These are phyloP conservation scores for Limonium bicolor DNA, from an alignment of 148 eudicot species.

Conservation along the genomic window DNA sequence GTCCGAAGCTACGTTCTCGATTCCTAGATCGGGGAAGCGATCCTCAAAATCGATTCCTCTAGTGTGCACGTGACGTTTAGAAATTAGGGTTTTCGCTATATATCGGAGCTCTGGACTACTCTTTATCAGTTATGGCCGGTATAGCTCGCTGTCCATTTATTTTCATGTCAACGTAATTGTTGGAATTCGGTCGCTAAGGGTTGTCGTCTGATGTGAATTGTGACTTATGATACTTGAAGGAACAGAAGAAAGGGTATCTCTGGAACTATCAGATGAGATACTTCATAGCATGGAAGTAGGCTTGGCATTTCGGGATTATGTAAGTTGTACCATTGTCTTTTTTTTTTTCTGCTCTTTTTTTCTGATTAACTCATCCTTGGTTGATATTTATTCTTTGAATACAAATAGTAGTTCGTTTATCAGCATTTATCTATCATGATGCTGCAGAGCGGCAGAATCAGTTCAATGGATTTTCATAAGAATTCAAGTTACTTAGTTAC, in stretches of 20 bases:
- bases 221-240: no score
- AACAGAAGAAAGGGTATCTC: conserved; percentile 70
- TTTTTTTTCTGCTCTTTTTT: neutral
- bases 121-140: conserved; percentile 4
- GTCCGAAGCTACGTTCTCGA: no score
- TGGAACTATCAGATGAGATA: conserved; percentile 80
- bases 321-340: no score
- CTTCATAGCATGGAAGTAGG: conserved; percentile 99
- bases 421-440: neutral
- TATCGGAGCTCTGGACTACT: neutral
- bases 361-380: neutral
- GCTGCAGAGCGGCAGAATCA: conserved; percentile 84
- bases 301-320: conserved; percentile 96
- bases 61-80: no score
- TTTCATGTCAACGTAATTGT: neutral
- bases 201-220: conserved; percentile 39
- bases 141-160: neutral
- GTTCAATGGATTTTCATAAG: conserved; percentile 96
- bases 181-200: conserved; percentile 13
- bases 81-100: neutral
- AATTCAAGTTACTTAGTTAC: conserved; percentile 78
- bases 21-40: no score
- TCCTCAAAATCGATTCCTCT: no score
- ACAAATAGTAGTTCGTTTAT: neutral
- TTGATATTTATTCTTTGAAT: neutral